phyloP scores from a whole-genome alignment of 495 filamentous ascomycete genomes.

The Beverwykella pulmonaria region DNA sequence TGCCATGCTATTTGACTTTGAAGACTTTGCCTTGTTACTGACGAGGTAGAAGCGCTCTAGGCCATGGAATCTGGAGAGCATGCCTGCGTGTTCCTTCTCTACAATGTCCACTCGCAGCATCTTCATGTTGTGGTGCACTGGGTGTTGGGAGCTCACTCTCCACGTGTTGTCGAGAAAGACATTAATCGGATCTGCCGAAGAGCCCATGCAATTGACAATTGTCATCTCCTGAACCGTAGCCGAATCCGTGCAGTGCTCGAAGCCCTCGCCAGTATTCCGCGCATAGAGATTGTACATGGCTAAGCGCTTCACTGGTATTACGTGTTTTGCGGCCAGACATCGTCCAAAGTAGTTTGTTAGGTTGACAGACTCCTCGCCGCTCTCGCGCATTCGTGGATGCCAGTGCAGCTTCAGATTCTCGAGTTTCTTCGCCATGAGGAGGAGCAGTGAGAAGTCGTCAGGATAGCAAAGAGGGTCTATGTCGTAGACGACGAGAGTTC shows the following conservation, averaged over 20 bases:
- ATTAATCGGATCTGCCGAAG: slow-evolving; percentile 50
- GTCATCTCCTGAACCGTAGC: slow-evolving; percentile 53
- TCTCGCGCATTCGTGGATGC: slow-evolving; percentile 63
- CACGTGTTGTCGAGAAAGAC: slow-evolving; percentile 61
- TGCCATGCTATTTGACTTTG: slow-evolving; percentile 21
- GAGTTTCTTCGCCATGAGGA: slow-evolving; percentile 57
- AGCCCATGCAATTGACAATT: slow-evolving; percentile 53
- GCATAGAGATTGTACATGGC: slow-evolving; percentile 62
- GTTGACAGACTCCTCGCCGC: slow-evolving; percentile 59
- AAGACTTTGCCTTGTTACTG: slow-evolving; percentile 11
- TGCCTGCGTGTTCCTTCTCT: slow-evolving; percentile 37
- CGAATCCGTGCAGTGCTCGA: slow-evolving; percentile 49
- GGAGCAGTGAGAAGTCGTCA: slow-evolving; percentile 62
- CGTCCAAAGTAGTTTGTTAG: slow-evolving; percentile 61
- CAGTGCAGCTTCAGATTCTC: slow-evolving; percentile 61
- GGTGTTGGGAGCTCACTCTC: slow-evolving; percentile 43
- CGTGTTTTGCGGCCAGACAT: slow-evolving; percentile 50
- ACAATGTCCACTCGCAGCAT: slow-evolving; percentile 51
- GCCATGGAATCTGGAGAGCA: slow-evolving; percentile 25
- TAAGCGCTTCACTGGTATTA: slow-evolving; percentile 53
- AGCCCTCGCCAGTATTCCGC: slow-evolving; percentile 50
- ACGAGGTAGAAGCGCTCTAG: slow-evolving; percentile 43
- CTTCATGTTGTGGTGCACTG: slow-evolving; percentile 37
- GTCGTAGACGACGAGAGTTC: slow-evolving; percentile 56
- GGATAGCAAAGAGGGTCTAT: slow-evolving; percentile 68